These are phyloP conservation scores for Cyberlindnera nakhonratchasimensis DNA, from an alignment of 805 yeast species.

Conservation along the genomic window DNA sequence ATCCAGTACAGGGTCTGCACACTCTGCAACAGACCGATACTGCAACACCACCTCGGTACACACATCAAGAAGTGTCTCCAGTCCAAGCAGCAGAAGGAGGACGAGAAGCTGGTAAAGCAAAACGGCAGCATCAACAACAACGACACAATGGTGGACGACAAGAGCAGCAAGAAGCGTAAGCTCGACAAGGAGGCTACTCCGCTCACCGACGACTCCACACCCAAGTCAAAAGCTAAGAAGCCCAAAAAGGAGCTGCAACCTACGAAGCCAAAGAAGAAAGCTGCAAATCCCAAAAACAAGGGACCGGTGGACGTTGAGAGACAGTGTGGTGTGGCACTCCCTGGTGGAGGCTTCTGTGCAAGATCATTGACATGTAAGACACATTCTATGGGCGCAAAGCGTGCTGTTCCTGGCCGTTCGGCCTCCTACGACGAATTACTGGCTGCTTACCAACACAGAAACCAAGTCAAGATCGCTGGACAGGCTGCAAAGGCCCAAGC, in stretches of 20 bases:
- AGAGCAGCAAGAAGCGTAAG: slow-evolving; percentile 19
- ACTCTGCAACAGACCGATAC: slow-evolving; percentile 43
- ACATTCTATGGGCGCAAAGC: slow-evolving; percentile 97
- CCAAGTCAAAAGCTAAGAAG: slow-evolving; percentile 16
- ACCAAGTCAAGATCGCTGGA: slow-evolving; percentile 86
- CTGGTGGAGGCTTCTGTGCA: slow-evolving; percentile 95
- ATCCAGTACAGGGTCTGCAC: slow-evolving; percentile 46
- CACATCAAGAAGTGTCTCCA: slow-evolving; percentile 41
- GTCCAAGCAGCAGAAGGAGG: slow-evolving; percentile 29
- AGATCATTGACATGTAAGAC: slow-evolving; percentile 95
- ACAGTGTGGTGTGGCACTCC: slow-evolving; percentile 94
- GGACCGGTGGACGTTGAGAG: slow-evolving; percentile 88
- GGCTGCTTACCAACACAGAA: slow-evolving; percentile 86
- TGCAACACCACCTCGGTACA: slow-evolving; percentile 33
- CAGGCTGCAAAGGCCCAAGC: slow-evolving; percentile 78
- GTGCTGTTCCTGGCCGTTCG: slow-evolving; percentile 91
- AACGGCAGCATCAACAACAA: slow-evolving; percentile 2
- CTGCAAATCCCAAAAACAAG: slow-evolving; percentile 52
- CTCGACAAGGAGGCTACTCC: slow-evolving; percentile 22
- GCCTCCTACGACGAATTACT: slow-evolving; percentile 87
- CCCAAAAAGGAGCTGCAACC: slow-evolving; percentile 22
- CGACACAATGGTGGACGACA: background rate
- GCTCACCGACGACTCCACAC: slow-evolving; percentile 7
- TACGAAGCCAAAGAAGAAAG: slow-evolving; percentile 36
- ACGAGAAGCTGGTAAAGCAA: slow-evolving; percentile 1